phyloP scores from a whole-genome alignment of 768 basidiomycete species.

The Auricularia auricula-judae region DNA sequence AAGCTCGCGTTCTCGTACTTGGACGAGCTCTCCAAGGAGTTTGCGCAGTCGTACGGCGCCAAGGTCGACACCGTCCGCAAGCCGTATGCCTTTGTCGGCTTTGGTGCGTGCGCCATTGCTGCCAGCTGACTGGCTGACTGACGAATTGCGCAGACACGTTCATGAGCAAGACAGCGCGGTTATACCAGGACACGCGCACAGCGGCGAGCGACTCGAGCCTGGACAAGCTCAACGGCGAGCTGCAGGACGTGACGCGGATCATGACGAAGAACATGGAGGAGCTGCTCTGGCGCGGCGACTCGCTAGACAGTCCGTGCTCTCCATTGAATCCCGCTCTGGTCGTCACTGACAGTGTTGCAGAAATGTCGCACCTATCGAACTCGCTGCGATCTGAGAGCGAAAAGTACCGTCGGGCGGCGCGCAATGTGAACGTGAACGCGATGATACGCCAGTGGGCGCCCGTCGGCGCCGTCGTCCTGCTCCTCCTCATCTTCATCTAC shows the following conservation, averaged over 20 bases:
- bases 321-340: not conserved
- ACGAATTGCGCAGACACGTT: conserved; percentile 65
- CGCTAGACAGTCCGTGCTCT: conserved; percentile 68
- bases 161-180: conserved; percentile 93
- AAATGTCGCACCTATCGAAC: conserved; percentile 94
- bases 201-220: conserved; percentile 41
- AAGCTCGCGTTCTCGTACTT: conserved; percentile 97
- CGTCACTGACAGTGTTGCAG: conserved; percentile 26
- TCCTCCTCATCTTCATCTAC: conserved; percentile 46
- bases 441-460: conserved; percentile 96
- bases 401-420: conserved; percentile 91
- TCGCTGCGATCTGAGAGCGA: conserved; percentile 93
- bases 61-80: conserved; percentile 88
- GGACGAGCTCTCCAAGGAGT: conserved; percentile 95
- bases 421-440: conserved; percentile 88
- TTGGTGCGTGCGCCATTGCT: conserved; percentile 48
- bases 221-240: conserved; percentile 86
- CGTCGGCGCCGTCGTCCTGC: conserved; percentile 54
- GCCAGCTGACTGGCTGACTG: not conserved
- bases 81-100: conserved; percentile 98
- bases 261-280: conserved; percentile 99
- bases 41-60: conserved; percentile 80
- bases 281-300: conserved; percentile 94
- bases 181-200: conserved; percentile 90
- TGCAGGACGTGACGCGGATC: conserved; percentile 96